Evolutionary conservation across 371 early-diverging fungal species (phyloP), one percentile per base, ranked within the genome.

Genomic region (Lichtheimia hyalospora): DNA sequence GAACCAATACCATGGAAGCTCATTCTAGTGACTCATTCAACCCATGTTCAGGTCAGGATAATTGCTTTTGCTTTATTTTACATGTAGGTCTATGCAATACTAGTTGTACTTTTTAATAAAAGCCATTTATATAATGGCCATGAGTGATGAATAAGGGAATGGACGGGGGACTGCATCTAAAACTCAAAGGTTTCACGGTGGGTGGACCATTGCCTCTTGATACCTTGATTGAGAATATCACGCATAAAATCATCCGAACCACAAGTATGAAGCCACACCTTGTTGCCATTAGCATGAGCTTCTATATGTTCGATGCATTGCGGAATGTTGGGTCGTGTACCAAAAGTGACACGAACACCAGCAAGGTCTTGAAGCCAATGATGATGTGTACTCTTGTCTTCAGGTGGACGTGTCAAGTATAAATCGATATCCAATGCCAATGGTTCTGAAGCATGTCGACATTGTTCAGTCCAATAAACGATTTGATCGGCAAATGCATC

Each of bases 121-220:
- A 7, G 7, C 7, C 27, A 27, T 27, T 5, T 27, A 27, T 7
- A 27, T 27, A 27, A n/a, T n/a, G n/a, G n/a, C 27, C 3, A 34
- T 34, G 34, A 10, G 10, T 34, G 7, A 28, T 28, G 27, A 34
- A 5, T 8, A 5, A 34, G 5, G 34, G 8, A 2, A 34, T 34
- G 34, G 10, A 27, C 3, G 27, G 27, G 25, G 27, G 27, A 27
- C 3, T 34, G 34, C 10, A 10, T 34, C 44, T 71, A 75, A 48
- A 75, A 75, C 46, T 79, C 79, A 61, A 79, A 79, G 20, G 75
- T 75, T 62, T 79, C 79, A 42, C 70, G 67, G 43, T 75, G 75
- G 34, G 55, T 56, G 24, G 61, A 52, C 65, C 75, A 79, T 24
- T 65, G 55, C 53, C 58, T 64, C 1, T 53, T 28, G 16, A 73